These are phyloP conservation scores for Moniliophthora roreri DNA, from an alignment of 1,284 basidiomycete genomes.

Conservation along the genomic window DNA sequence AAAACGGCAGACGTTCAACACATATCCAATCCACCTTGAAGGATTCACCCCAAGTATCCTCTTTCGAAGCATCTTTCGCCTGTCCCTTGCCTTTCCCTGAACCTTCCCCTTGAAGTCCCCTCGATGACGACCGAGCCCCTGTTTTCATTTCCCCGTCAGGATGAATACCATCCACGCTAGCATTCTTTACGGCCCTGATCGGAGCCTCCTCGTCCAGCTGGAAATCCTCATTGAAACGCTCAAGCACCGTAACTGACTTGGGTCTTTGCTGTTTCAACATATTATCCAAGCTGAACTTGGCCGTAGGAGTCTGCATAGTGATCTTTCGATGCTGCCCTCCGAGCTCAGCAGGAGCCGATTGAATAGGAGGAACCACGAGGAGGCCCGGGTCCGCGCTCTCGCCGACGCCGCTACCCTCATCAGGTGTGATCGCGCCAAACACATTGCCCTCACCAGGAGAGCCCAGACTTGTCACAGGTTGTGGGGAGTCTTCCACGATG, in stretches of 20 bases:
- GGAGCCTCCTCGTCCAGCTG: slow-evolving; percentile 45
- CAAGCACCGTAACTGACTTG: background rate
- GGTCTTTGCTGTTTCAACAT: slow-evolving; percentile 8
- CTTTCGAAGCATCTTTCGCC: background rate
- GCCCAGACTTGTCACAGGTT: slow-evolving; percentile 5
- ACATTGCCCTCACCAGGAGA: background rate
- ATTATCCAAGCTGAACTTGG: slow-evolving; percentile 33
- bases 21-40: slow-evolving; percentile 89
- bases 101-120: too few species aligned
- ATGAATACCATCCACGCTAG: too few species aligned
- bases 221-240: slow-evolving; percentile 31
- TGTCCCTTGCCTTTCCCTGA: background rate
- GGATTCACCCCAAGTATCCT: slow-evolving; percentile 60
- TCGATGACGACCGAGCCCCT: too few species aligned
- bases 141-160: too few species aligned
- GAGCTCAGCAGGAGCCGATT: slow-evolving; percentile 59
- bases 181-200: slow-evolving; percentile 39
- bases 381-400: background rate
- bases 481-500: slow-evolving; percentile 10
- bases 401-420: too few species aligned
- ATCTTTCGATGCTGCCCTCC: slow-evolving; percentile 36
- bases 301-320: slow-evolving; percentile 23
- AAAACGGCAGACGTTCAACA: slow-evolving; percentile 76
- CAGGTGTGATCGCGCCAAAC: background rate
- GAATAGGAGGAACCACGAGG: slow-evolving; percentile 20